Evolutionary conservation across 345 rosid species (phyloP).

Genomic region (Camelina hispida): DNA sequence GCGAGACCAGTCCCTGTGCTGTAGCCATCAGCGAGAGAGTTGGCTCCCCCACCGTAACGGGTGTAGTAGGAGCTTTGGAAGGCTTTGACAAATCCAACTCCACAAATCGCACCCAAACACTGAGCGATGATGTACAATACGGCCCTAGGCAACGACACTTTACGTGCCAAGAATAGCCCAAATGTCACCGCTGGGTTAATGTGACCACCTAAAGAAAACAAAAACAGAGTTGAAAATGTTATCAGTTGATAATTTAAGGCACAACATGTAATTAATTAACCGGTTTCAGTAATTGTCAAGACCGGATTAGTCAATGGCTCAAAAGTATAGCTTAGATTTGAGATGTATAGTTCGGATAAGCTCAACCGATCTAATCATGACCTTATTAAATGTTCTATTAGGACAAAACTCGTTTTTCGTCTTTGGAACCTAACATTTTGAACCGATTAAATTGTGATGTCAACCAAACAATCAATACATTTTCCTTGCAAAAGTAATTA

Average conservation of each 20-base stretch:
- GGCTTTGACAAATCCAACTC: constrained; percentile 65
- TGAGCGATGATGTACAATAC: constrained; percentile 67
- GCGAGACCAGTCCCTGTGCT: constrained; percentile 65
- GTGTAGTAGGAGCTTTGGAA: constrained; percentile 61
- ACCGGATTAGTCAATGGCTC: not conserved
- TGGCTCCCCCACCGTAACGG: constrained; percentile 69
- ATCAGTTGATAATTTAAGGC: not conserved
- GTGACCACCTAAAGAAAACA: constrained; percentile 57
- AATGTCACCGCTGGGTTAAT: constrained; percentile 77
- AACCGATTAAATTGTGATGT: not conserved
- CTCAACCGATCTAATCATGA: not conserved
- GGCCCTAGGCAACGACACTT: constrained; percentile 68
- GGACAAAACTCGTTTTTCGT: not conserved
- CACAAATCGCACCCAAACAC: constrained; percentile 74
- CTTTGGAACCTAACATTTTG: constrained; percentile 14
- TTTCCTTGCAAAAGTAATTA: not conserved
- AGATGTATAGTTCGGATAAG: not conserved
- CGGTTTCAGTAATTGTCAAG: not conserved
- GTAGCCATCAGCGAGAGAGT: constrained; percentile 52
- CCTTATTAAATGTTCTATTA: not conserved
- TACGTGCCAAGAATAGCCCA: constrained; percentile 64
- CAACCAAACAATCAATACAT: not conserved
- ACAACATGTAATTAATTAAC: not conserved
- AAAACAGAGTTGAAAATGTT: not conserved
- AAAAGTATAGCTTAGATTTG: not conserved